A percentile compares a stretch with the other conserved stretches of the same genome.
Evolutionary conservation across 2,329 filamentous ascomycete genomes (phyloP).

Genomic region (Cordyceps cateniannulata): DNA sequence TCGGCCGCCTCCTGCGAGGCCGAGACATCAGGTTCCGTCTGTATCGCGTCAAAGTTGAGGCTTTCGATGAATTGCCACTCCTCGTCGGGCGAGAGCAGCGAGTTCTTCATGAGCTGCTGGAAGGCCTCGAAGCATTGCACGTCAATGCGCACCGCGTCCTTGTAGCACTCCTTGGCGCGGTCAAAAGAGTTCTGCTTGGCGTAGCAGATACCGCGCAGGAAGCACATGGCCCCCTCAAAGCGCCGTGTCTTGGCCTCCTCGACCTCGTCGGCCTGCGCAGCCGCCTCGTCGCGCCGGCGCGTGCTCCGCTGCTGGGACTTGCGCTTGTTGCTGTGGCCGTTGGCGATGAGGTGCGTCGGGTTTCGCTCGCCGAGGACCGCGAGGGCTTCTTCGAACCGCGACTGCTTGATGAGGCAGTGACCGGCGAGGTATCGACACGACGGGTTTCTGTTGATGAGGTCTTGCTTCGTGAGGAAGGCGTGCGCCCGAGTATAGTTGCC

Average conservation of each 20-base stretch:
- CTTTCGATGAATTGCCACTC: conserved; percentile 86
- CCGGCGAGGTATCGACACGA: conserved; percentile 90
- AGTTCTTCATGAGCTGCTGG: conserved; percentile 95
- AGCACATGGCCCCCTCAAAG: conserved; percentile 97
- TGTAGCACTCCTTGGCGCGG: conserved; percentile 96
- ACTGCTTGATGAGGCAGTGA: conserved; percentile 90
- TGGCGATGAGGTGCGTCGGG: conserved; percentile 77
- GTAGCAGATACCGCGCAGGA: conserved; percentile 85
- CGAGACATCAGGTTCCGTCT: conserved; percentile 56
- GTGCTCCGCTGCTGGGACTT: conserved; percentile 28
- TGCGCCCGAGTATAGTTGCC: conserved; percentile 93
- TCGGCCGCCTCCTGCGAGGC: conserved; percentile 80
- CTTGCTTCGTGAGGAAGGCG: conserved; percentile 75
- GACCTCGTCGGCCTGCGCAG: conserved; percentile 32
- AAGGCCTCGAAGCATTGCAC: conserved; percentile 98
- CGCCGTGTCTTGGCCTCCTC: conserved; percentile 71
- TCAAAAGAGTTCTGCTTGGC: conserved; percentile 97
- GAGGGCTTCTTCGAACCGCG: conserved; percentile 83
- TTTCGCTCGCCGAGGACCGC: conserved; percentile 84
- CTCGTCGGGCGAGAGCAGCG: conserved; percentile 80
- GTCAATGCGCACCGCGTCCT: conserved; percentile 92
- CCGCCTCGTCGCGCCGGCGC: conserved; percentile 27
- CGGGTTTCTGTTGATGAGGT: conserved; percentile 73
- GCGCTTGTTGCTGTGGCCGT: conserved; percentile 35
- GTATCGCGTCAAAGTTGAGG: conserved; percentile 82